Conservation (phyloP, 2,329 filamentous ascomycete species). For the Gyromitra esculenta region DNA sequence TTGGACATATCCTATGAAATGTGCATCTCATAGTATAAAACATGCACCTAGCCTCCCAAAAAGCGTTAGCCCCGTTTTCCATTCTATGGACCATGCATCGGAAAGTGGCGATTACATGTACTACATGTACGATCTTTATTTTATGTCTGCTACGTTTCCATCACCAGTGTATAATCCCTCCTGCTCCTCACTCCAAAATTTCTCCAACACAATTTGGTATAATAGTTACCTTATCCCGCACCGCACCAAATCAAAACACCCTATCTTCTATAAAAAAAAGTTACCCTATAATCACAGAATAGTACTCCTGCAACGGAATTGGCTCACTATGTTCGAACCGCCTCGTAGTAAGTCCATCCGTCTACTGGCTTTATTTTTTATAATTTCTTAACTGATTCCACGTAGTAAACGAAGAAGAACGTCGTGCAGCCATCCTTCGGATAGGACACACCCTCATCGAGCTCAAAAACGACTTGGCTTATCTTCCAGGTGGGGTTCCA, state of each 20-base stretch:
- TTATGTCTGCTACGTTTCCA: too few relatives aligned
- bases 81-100: too few relatives aligned
- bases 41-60: too few relatives aligned
- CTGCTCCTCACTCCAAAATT: too few relatives aligned
- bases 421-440: conserved; percentile 29
- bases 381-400: neutral
- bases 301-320: neutral
- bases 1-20: too few relatives aligned
- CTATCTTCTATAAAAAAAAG: too few relatives aligned
- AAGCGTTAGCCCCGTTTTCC: too few relatives aligned
- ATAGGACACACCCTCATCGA: conserved; percentile 22
- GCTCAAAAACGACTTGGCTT: conserved; percentile 34
- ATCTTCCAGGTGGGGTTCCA: conserved; percentile 7
- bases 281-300: neutral
- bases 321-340: neutral
- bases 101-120: too few relatives aligned
- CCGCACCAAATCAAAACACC: neutral
- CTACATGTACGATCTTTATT: too few relatives aligned
- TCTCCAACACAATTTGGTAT: too few relatives aligned
- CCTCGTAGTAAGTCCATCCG: conserved; percentile 8
- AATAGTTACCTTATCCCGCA: neutral
- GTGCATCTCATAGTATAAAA: too few relatives aligned
- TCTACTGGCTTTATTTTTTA: neutral
- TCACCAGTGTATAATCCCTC: too few relatives aligned
- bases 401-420: conserved; percentile 17